Evolutionary conservation across 2,329 filamentous ascomycete species (phyloP).

Genomic region (Xylariaceae sp.): DNA sequence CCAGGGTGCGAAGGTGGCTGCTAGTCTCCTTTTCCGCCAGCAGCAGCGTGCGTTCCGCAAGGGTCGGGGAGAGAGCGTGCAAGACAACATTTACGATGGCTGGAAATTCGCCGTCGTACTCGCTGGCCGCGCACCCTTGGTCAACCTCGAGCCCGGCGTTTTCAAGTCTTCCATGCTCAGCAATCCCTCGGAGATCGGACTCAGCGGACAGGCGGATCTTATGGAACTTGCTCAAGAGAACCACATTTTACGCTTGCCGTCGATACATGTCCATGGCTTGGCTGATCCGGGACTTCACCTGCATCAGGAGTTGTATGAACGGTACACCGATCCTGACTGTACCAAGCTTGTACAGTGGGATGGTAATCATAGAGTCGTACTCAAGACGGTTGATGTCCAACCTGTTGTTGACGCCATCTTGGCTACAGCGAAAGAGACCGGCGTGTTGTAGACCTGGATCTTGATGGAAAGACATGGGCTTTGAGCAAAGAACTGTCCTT

Average conservation of each 20-base stretch:
- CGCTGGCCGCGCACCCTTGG: constrained; percentile 57
- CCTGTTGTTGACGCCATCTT: constrained; percentile 50
- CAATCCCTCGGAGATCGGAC: constrained; percentile 27
- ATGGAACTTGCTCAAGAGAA: constrained; percentile 37
- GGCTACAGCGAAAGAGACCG: constrained; percentile 46
- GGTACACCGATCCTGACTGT: constrained; percentile 56
- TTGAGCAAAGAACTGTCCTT: too few species aligned
- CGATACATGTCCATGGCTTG: constrained; percentile 65
- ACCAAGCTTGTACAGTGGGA: constrained; percentile 67
- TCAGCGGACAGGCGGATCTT: constrained; percentile 42
- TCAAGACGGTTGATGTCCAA: constrained; percentile 63
- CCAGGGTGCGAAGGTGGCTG: constrained; percentile 60
- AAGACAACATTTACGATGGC: constrained; percentile 30
- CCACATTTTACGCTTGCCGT: constrained; percentile 53
- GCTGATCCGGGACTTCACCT: constrained; percentile 55
- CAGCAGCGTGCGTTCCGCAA: constrained; percentile 44
- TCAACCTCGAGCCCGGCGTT: constrained; percentile 43
- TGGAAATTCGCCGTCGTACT: constrained; percentile 61
- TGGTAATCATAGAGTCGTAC: constrained; percentile 65
- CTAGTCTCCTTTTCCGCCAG: constrained; percentile 57
- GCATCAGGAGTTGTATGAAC: constrained; percentile 52
- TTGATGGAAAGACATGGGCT: too few species aligned
- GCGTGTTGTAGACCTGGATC: constrained; percentile 28
- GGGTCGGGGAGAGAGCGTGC: constrained; percentile 1
- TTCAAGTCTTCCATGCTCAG: constrained; percentile 28